A percentile compares a stretch with the other conserved stretches of the same genome.
These are phyloP conservation scores for Oryza brachyantha DNA, from an alignment of 176 grass and related monocot species.

Conservation along the genomic window DNA sequence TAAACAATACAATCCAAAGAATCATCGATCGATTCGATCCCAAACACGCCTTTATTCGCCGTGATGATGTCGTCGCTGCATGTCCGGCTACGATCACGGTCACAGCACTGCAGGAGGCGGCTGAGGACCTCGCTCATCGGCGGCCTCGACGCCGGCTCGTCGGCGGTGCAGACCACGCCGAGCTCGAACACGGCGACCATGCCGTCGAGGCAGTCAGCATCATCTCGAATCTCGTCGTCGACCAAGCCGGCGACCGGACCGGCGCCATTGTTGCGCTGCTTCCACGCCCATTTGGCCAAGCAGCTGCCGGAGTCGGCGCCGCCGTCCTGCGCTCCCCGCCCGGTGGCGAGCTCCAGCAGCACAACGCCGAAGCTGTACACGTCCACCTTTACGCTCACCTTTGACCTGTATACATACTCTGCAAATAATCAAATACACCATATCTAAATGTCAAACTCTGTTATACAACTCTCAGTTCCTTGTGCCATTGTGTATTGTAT, in stretches of 20 bases:
- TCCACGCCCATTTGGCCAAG: conserved; percentile 12
- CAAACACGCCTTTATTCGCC: background rate
- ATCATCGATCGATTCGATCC: too few species aligned
- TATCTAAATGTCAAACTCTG: too few species aligned
- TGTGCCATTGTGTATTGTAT: too few species aligned
- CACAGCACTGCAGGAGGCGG: background rate
- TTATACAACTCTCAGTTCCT: too few species aligned
- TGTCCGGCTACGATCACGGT: background rate
- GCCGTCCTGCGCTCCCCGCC: background rate
- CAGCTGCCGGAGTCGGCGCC: conserved; percentile 29
- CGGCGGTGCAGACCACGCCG: background rate
- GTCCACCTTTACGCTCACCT: conserved; percentile 54
- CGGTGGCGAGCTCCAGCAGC: conserved; percentile 69
- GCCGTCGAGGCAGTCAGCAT: background rate
- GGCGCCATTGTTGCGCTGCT: background rate
- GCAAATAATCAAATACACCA: background rate
- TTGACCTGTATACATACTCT: conserved; percentile 13
- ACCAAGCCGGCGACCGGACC: background rate
- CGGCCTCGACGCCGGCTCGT: conserved; percentile 24
- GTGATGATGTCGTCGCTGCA: background rate
- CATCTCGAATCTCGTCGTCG: conserved; percentile 9
- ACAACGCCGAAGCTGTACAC: conserved; percentile 95
- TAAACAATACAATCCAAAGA: background rate
- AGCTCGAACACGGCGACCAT: conserved; percentile 23
- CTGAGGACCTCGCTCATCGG: conserved; percentile 22